Base-by-base conservation (phyloP, 805 yeast genomes). In the Kregervanrija pseudodelftensis region DNA sequence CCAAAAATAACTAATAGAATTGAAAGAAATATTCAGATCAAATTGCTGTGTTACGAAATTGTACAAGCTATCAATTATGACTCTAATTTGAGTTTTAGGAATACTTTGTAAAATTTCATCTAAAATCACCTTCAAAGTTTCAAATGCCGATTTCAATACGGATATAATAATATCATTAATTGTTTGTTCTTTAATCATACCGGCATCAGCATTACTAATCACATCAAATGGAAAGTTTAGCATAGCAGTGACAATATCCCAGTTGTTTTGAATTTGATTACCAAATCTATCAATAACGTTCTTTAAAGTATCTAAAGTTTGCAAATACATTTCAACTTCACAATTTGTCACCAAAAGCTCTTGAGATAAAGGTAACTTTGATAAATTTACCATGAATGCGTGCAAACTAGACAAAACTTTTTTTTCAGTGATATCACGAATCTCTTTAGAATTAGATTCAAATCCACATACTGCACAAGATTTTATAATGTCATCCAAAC, bases 1-100 rank as follows among this genome's bases (percentile, higher is more conserved):
- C 98, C 98, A 91, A 57, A 89, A 90, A 52, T 89, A 85, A 53
- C 96, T 86, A 8, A 89, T 85, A 0, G 96, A 82, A 40, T 95
- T 86, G 59, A 91, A 89, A 0, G 97, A 86, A 15, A 88, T 85
- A 60, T 91, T 91, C 51, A 91, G 62, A 52, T 91, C 96, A 49
- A 68, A 70, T 1, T 62, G 65, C 56, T 93, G 98, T 2, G 72
- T 64, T 32, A 87, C 81, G 62, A 87, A 91, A 49, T 79, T 75
- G 54, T 73, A 76, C 33, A 91, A 67, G 1, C 90, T 79, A 50
- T 86, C 88, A 46, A 89, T 78, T 36, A 90, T 73, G 2, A 72
- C 69, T 46, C 73, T 75, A 33, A 86, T 69, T 44, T 82, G 82
- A n/a, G 68, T 65, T 32, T 73, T 62, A 0, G 97, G 95, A 10